Evolutionary conservation across 2,329 filamentous ascomycete genomes (phyloP).

Genomic region (Fusarium miscanthi): DNA sequence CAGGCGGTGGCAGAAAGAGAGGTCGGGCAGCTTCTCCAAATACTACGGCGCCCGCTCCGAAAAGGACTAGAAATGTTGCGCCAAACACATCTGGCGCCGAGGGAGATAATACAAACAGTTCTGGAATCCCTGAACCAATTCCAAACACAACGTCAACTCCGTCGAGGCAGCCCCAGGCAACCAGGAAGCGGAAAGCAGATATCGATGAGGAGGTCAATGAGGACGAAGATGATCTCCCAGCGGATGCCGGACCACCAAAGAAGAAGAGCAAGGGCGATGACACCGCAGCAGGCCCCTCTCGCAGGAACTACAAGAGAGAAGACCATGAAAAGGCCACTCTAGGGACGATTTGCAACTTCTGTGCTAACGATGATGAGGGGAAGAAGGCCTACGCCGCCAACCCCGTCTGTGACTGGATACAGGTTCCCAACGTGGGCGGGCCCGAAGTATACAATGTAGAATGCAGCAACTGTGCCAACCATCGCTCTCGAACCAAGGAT

Average conservation of each 20-base stretch:
- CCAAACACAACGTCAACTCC: not conserved
- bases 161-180: not conserved
- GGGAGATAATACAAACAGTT: not conserved
- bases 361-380: conserved; percentile 14
- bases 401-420: conserved; percentile 3
- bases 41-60: not conserved
- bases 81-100: not conserved
- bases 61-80: not conserved
- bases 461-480: conserved; percentile 36
- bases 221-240: not conserved
- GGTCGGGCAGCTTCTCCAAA: not conserved
- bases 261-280: not conserved
- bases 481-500: conserved; percentile 12
- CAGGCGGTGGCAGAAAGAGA: not conserved
- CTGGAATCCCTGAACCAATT: not conserved
- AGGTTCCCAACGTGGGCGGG: not conserved
- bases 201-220: not conserved
- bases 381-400: not conserved
- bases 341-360: conserved; percentile 26
- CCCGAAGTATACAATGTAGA: not conserved
- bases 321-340: not conserved
- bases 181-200: not conserved
- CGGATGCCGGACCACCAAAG: not conserved
- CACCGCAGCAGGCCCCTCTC: not conserved
- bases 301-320: not conserved